phyloP scores from a whole-genome alignment of 2,329 filamentous ascomycete genomes.

The Capronia epimyces region DNA sequence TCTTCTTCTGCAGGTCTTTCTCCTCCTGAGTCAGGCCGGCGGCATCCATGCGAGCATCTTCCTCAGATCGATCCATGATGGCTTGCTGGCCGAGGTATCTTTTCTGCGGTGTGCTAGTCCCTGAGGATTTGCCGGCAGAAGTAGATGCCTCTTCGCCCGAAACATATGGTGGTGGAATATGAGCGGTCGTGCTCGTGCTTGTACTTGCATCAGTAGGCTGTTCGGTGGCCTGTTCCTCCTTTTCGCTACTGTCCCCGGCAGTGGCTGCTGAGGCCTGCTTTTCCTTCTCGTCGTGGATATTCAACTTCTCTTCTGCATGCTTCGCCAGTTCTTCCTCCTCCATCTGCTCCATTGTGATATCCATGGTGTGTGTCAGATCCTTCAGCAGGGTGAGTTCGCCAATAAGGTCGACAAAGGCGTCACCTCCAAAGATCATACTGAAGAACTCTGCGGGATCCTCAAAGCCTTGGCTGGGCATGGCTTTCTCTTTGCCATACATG shows the following conservation, averaged over 20 bases:
- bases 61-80: conserved; percentile 81
- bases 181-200: conserved; percentile 5
- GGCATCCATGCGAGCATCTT: conserved; percentile 61
- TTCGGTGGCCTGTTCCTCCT: conserved; percentile 31
- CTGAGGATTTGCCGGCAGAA: conserved; percentile 32
- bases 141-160: conserved; percentile 22
- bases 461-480: conserved; percentile 85
- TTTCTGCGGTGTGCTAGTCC: conserved; percentile 46
- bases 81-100: conserved; percentile 68
- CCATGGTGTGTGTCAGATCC: conserved; percentile 95
- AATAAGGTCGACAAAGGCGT: conserved; percentile 93
- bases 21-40: conserved; percentile 65
- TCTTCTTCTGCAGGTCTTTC: conserved; percentile 70
- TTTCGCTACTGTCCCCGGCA: conserved; percentile 37
- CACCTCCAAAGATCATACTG: conserved; percentile 94
- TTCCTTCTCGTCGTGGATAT: conserved; percentile 43
- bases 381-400: conserved; percentile 99
- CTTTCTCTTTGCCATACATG: conserved; percentile 92
- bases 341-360: conserved; percentile 81
- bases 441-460: conserved; percentile 97
- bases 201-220: conserved; percentile 6
- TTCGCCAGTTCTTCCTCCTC: conserved; percentile 61
- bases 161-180: conserved; percentile 25
- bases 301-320: conserved; percentile 47
- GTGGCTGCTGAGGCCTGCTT: conserved; percentile 42